Base-by-base conservation (phyloP, 1,139 yeast species). In the Hyphopichia buzzinii region DNA sequence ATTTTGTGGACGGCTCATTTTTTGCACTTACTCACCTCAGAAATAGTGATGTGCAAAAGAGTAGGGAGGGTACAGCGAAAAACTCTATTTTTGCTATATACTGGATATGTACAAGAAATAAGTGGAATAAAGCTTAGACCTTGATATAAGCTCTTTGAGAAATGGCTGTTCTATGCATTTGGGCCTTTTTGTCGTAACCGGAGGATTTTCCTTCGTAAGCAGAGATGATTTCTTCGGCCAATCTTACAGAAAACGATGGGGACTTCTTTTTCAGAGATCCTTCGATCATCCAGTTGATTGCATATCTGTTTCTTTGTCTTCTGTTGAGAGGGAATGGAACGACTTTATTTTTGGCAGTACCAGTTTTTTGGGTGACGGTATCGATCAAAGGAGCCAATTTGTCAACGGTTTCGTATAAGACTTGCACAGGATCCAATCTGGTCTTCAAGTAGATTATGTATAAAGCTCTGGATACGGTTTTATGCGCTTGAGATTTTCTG, bases 231-330 rank as follows among this genome's bases (percentile, higher is more conserved):
- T 92, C 97, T 63, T 92, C 97, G 24, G 92, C 92, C 41, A 92
- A 72, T 54, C 97, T 77, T 23, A 92, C 97, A 1, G 95, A 72
- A 52, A 84, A 84, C 52, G 86, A 94, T 41, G 81, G 78, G 15
- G 92, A 81, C 37, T 81, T 83, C 59, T 95, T 82, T 57, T 83
- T 83, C 39, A 79, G 74, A 21, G 95, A 79, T 15, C 95, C 89
- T 41, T 88, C 96, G 39, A 89, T 64, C 34, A 92, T 84, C 97
- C 97, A 92, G 43, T 71, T 64, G 71, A 94, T 85, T 3, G 97
- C 96, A 53, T 77, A 79, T 62, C 96, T 79, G 49, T 81, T 69
- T 60, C 97, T 77, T 62, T 89, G 96, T 62, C 88, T 82, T 55
- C 79, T 79, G 36, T 77, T 81, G 54, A 90, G 70, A 10, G 97